These are phyloP conservation scores for Vigna trinervia DNA, from an alignment of 306 rosid species.

Conservation along the genomic window DNA sequence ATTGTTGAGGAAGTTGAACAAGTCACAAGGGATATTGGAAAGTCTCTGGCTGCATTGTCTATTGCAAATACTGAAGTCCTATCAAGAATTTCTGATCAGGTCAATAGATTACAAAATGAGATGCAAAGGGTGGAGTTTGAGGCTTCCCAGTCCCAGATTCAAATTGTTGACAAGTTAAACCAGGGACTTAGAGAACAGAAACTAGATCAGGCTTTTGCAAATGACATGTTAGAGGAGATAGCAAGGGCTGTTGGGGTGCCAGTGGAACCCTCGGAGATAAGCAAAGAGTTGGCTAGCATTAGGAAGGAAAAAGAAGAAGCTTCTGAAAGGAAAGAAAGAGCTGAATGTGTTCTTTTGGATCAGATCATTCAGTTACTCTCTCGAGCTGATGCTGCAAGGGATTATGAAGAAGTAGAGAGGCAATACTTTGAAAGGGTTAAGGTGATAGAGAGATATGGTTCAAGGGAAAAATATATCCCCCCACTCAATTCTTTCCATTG, in stretches of 20 bases:
- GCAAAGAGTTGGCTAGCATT: conserved; percentile 80
- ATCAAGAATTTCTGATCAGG: conserved; percentile 76
- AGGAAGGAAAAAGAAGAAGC: conserved; percentile 86
- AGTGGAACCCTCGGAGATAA: conserved; percentile 75
- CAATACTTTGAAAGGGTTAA: conserved; percentile 69
- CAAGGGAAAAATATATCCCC: conserved; percentile 60
- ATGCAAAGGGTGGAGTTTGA: conserved; percentile 88
- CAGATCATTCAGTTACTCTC: conserved; percentile 86
- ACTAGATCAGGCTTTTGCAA: conserved; percentile 78
- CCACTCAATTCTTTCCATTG: conserved; percentile 74
- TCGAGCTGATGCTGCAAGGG: conserved; percentile 87
- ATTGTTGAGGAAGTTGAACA: conserved; percentile 76
- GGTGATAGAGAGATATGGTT: conserved; percentile 62
- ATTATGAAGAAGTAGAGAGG: conserved; percentile 73
- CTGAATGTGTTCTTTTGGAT: conserved; percentile 69
- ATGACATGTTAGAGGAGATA: conserved; percentile 69
- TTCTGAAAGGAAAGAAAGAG: conserved; percentile 67
- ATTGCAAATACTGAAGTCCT: conserved; percentile 72
- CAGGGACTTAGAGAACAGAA: conserved; percentile 75
- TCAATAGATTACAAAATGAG: conserved; percentile 66
- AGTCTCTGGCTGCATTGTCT: conserved; percentile 63
- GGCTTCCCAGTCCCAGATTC: conserved; percentile 69
- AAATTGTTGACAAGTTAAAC: conserved; percentile 67
- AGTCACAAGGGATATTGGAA: conserved; percentile 79
- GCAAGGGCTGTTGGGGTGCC: conserved; percentile 91